Conservation (phyloP, 257 asterid genomes). For the Fraxinus quadrangulata region DNA sequence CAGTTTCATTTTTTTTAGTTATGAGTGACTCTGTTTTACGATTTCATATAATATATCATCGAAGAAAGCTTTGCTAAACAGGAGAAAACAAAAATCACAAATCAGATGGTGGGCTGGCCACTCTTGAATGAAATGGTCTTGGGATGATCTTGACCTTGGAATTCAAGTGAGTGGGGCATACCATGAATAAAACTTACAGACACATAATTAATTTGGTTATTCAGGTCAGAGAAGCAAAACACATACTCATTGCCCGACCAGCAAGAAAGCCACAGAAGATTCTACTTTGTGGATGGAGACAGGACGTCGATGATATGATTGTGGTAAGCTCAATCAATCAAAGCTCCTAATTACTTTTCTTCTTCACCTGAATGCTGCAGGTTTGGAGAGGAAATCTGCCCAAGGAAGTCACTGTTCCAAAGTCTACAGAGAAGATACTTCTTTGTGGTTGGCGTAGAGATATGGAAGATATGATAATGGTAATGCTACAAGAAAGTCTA, state of each 20-base stretch:
- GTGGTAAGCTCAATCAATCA: constrained; percentile 73
- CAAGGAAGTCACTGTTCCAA: constrained; percentile 55
- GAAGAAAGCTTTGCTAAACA: constrained; percentile 15
- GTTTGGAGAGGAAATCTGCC: constrained; percentile 72
- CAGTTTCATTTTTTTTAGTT: neutral
- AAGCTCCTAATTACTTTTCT: constrained; percentile 72
- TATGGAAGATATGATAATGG: constrained; percentile 94
- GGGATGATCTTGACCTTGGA: constrained; percentile 47
- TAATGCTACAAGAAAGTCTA: constrained; percentile 47
- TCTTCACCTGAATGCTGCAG: constrained; percentile 84
- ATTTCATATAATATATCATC: constrained; percentile 1
- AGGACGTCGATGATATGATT: constrained; percentile 98
- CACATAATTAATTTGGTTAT: constrained; percentile 75
- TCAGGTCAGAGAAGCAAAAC: constrained; percentile 87
- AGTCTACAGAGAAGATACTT: constrained; percentile 77
- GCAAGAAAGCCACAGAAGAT: constrained; percentile 91
- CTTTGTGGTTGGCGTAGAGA: constrained; percentile 97
- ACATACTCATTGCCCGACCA: constrained; percentile 67
- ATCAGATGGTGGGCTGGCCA: constrained; percentile 43
- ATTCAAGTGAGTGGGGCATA: constrained; percentile 50
- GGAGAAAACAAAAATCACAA: constrained; percentile 24
- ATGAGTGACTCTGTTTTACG: neutral
- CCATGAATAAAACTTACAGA: constrained; percentile 62
- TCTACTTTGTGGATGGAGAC: constrained; percentile 96
- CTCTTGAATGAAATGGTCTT: constrained; percentile 52